These are phyloP conservation scores for Podosphaera aphanis DNA, from an alignment of 2,329 filamentous ascomycete genomes.

Conservation along the genomic window DNA sequence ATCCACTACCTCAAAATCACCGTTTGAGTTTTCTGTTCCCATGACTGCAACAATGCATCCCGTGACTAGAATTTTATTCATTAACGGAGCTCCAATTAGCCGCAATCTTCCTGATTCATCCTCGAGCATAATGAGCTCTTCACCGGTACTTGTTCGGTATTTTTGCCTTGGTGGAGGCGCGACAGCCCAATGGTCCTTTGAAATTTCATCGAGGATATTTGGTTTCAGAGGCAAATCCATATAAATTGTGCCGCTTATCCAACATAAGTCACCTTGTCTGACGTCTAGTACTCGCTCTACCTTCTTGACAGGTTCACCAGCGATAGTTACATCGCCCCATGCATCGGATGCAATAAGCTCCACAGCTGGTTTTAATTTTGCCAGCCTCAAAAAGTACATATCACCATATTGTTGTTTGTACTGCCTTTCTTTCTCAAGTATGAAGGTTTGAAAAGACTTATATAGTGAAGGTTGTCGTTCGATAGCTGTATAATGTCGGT, in stretches of 20 bases:
- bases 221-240: conserved; percentile 96
- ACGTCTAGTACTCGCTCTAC: conserved; percentile 88
- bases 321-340: conserved; percentile 61
- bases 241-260: conserved; percentile 84
- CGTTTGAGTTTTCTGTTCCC: conserved; percentile 78
- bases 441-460: conserved; percentile 52
- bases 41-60: conserved; percentile 87
- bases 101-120: conserved; percentile 81
- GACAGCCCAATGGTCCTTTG: conserved; percentile 81
- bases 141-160: conserved; percentile 39
- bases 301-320: conserved; percentile 46
- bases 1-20: conserved; percentile 81
- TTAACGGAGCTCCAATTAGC: conserved; percentile 48
- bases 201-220: conserved; percentile 83
- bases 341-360: conserved; percentile 49
- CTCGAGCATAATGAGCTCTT: conserved; percentile 62
- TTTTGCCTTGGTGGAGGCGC: conserved; percentile 56
- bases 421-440: conserved; percentile 43
- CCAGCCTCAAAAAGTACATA: conserved; percentile 85
- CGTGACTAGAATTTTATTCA: conserved; percentile 54
- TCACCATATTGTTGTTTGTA: conserved; percentile 94
- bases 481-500: conserved; percentile 15
- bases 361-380: conserved; percentile 65
- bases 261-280: conserved; percentile 82
- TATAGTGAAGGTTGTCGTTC: conserved; percentile 39